Percentiles rank a stretch among this genome's conserved stretches.
Conservation (phyloP, 441 rosid genomes). For the Pelargonium myrrhifolium region DNA sequence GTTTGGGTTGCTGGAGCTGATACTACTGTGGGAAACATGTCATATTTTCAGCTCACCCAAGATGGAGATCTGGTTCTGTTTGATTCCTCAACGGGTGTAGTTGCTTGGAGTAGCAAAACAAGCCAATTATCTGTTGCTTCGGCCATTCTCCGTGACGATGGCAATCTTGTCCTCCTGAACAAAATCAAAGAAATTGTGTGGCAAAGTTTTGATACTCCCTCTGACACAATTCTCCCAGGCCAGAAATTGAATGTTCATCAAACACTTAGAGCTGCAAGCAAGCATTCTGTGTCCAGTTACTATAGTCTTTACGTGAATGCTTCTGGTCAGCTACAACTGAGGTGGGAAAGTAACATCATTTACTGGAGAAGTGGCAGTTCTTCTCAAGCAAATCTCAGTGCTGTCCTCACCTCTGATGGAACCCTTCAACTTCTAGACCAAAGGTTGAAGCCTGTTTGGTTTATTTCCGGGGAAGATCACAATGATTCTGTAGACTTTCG, state of each 20-base stretch:
- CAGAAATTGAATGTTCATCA: slow-evolving; percentile 39
- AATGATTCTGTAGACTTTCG: slow-evolving; percentile 48
- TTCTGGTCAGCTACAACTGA: slow-evolving; percentile 49
- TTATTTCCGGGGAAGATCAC: slow-evolving; percentile 63
- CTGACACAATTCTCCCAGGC: slow-evolving; percentile 62
- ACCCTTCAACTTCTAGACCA: slow-evolving; percentile 40
- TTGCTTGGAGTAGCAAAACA: slow-evolving; percentile 54
- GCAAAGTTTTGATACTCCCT: slow-evolving; percentile 72
- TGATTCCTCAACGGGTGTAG: slow-evolving; percentile 35
- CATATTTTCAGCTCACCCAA: slow-evolving; percentile 54
- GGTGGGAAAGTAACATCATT: slow-evolving; percentile 56
- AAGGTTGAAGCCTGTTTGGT: slow-evolving; percentile 40
- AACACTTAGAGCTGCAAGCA: slow-evolving; percentile 55
- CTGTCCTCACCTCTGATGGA: slow-evolving; percentile 54
- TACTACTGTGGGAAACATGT: slow-evolving; percentile 41
- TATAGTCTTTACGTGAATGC: slow-evolving; percentile 55
- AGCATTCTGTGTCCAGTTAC: slow-evolving; percentile 51
- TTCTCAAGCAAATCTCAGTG: slow-evolving; percentile 35
- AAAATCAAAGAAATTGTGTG: slow-evolving; percentile 39
- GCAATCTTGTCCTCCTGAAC: slow-evolving; percentile 53
- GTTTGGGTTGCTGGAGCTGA: slow-evolving; percentile 82
- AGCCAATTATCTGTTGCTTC: slow-evolving; percentile 45
- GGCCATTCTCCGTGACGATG: slow-evolving; percentile 54
- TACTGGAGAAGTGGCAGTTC: slow-evolving; percentile 50
- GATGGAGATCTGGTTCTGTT: slow-evolving; percentile 60